These are phyloP conservation scores for Sugiyamaella paludigena DNA, from an alignment of 1,139 yeast genomes.

Conservation along the genomic window DNA sequence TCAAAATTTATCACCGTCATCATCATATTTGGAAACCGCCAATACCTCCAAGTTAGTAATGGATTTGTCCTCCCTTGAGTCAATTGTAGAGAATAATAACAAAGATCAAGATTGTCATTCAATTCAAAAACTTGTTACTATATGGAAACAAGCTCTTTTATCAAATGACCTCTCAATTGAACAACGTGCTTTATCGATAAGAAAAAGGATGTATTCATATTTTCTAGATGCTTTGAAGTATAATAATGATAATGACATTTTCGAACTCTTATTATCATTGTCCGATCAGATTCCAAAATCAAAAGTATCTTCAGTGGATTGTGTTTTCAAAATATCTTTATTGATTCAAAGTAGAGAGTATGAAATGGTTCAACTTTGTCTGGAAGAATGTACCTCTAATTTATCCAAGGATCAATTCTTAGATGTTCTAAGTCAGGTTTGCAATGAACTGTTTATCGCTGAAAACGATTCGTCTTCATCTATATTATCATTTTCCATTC, in stretches of 20 bases:
- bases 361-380: slow-evolving; percentile 7
- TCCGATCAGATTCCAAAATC: slow-evolving; percentile 2
- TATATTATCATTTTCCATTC: slow-evolving; percentile 1
- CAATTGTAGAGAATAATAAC: too few relatives aligned
- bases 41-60: too few relatives aligned
- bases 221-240: not conserved
- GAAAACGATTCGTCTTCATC: not conserved
- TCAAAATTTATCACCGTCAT: too few relatives aligned
- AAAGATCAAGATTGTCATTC: too few relatives aligned
- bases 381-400: slow-evolving; percentile 2
- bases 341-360: slow-evolving; percentile 8
- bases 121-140: not conserved
- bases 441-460: not conserved
- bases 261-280: slow-evolving; percentile 12
- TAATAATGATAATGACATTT: not conserved
- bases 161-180: not conserved
- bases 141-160: slow-evolving; percentile 9
- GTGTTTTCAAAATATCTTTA: slow-evolving; percentile 6
- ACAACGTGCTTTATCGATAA: slow-evolving; percentile 1
- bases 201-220: slow-evolving; percentile 4
- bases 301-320: slow-evolving; percentile 3
- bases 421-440: not conserved
- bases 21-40: too few relatives aligned
- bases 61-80: too few relatives aligned
- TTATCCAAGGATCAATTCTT: slow-evolving; percentile 4